Evolutionary conservation across 768 basidiomycete species (phyloP), one percentile per base, ranked within the genome.

Genomic region (Hemileccinum impolitum): DNA sequence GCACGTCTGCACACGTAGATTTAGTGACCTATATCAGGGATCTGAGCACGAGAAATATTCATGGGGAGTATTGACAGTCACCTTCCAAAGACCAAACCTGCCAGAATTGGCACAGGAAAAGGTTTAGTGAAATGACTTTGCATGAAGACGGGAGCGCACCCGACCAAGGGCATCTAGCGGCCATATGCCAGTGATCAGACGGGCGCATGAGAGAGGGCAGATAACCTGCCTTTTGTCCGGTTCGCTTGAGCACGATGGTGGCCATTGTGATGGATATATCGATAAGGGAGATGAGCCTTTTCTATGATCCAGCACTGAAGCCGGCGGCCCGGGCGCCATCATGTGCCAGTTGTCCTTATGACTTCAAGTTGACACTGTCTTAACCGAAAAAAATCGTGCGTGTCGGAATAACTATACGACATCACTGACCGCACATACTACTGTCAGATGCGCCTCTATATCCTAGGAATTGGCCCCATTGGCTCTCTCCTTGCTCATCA

Each of bases 401-500:
- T 30, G 28, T 8, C 28, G 26, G 26, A 5, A 9, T 28, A 4
- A 4, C 26, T 30, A 12, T 30, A 32, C 23, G 43, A 25, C 37
- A 32, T 26, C 36, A 19, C 36, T 3, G n/a, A n/a, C n/a, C n/a
- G n/a, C n/a, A n/a, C n/a, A n/a, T n/a, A n/a, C n/a, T n/a, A 18
- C 35, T n/a, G 7, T 1, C 15, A 12, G 18, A 48, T 48, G 87
- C 84, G 77, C 53, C 77, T 87, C 63, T 85, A 89, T 71, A 61
- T 89, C 54, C 75, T 90, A 54, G 92, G 93, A 57, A 67, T 92
- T 36, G 92, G 92, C 42, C 77, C 91, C 38, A 79, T 95, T 53
- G 94, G 94, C 47, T 81, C 82, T 25, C 81, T 97, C 50, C 54
- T 97, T 55, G 78, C 93, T 14, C 81, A 87, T 65, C 80, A 94